These are phyloP conservation scores for Apiotrichum montevideense DNA, from an alignment of 1,284 basidiomycete genomes.

Conservation along the genomic window DNA sequence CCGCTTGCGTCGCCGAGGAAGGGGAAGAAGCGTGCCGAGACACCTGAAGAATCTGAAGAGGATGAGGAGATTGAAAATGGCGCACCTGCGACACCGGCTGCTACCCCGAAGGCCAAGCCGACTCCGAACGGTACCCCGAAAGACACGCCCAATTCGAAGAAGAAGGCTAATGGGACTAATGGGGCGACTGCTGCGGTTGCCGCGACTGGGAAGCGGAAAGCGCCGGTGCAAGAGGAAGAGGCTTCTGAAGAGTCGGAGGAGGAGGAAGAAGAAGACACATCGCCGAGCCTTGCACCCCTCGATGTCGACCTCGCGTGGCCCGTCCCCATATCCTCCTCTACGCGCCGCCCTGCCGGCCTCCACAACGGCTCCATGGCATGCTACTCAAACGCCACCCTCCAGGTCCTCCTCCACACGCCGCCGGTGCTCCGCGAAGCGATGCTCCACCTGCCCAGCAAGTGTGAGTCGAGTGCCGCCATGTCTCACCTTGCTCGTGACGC, in stretches of 20 bases:
- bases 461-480: conserved; percentile 22
- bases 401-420: conserved; percentile 89
- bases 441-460: conserved; percentile 52
- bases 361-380: conserved; percentile 94
- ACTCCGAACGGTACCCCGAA: background rate
- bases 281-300: background rate
- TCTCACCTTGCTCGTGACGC: background rate
- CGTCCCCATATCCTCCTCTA: conserved; percentile 9
- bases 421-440: conserved; percentile 70
- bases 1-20: conserved; percentile 8
- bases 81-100: too few relatives aligned
- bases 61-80: too few relatives aligned
- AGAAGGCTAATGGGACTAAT: background rate
- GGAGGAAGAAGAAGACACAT: background rate
- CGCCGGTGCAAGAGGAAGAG: background rate
- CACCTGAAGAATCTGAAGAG: too few relatives aligned
- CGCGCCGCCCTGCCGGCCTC: conserved; percentile 54
- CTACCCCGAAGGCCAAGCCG: background rate
- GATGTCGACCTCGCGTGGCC: conserved; percentile 33
- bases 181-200: background rate
- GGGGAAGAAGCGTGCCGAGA: conserved; percentile 10
- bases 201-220: too few relatives aligned
- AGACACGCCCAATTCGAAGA: conserved; percentile 5
- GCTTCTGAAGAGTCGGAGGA: too few relatives aligned
- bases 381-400: conserved; percentile 91